A percentile compares a stretch with the other conserved stretches of the same genome.
Conservation (phyloP, 331 rosid genomes). For the Spiraea crenata region DNA sequence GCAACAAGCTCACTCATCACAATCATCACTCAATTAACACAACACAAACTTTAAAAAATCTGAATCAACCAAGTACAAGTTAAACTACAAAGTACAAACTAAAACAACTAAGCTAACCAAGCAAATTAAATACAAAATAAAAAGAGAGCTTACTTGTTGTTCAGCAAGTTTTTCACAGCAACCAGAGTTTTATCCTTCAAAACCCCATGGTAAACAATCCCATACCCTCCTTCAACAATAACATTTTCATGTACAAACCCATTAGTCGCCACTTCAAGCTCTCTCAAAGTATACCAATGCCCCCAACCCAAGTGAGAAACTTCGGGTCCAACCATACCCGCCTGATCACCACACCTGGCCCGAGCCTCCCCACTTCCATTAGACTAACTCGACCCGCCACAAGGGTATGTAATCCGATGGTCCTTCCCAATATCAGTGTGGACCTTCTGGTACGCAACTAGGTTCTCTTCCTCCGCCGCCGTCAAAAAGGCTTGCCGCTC, state of each 20-base stretch:
- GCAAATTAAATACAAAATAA: background rate
- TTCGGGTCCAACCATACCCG: conserved; percentile 54
- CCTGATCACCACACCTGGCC: conserved; percentile 44
- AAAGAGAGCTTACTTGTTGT: conserved; percentile 47
- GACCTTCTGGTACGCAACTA: conserved; percentile 39
- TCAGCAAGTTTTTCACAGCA: conserved; percentile 84
- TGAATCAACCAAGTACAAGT: background rate
- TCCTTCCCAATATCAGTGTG: conserved; percentile 76
- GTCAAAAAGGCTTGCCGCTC: conserved; percentile 42
- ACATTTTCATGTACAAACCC: conserved; percentile 65
- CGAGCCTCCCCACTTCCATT: conserved; percentile 51
- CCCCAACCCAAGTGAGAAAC: conserved; percentile 98
- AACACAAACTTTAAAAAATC: background rate
- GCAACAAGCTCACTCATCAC: background rate
- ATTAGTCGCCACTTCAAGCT: conserved; percentile 72
- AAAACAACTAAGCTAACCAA: background rate
- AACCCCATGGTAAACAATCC: conserved; percentile 79
- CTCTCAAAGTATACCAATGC: conserved; percentile 83
- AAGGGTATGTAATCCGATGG: conserved; percentile 66
- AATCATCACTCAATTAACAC: background rate
- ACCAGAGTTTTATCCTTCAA: conserved; percentile 56
- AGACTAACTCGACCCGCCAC: conserved; percentile 42
- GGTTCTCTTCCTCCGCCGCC: conserved; percentile 50
- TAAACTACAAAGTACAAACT: background rate
- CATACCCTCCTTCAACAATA: conserved; percentile 88